These are phyloP conservation scores for Elsinoe fawcettii DNA, from an alignment of 2,329 filamentous ascomycete species.

Conservation along the genomic window DNA sequence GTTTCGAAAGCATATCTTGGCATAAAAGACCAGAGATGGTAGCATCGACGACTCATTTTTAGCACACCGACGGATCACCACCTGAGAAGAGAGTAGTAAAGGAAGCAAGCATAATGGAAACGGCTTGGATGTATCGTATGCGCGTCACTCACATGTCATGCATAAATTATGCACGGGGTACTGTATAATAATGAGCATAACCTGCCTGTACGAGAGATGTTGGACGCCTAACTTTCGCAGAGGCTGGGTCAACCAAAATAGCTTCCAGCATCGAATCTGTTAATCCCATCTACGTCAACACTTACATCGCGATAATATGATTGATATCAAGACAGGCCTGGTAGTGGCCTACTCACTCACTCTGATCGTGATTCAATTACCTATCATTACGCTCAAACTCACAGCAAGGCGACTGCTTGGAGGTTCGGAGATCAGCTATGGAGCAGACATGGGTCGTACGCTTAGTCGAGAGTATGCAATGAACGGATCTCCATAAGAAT, in stretches of 20 bases:
- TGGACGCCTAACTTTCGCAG: background rate
- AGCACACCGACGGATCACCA: too few species aligned
- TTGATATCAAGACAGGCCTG: background rate
- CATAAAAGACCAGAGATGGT: too few species aligned
- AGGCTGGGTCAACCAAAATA: background rate
- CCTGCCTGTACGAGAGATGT: background rate
- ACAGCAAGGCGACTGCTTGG: background rate
- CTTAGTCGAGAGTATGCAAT: background rate
- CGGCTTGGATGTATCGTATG: too few species aligned
- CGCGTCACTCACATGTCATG: too few species aligned
- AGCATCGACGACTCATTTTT: too few species aligned
- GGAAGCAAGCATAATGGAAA: too few species aligned
- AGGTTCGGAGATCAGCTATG: background rate
- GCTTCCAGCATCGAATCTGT: background rate
- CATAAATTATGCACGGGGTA: background rate
- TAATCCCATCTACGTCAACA: background rate
- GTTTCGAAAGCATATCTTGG: too few species aligned
- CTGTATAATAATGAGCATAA: background rate
- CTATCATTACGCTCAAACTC: background rate
- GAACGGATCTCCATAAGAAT: background rate
- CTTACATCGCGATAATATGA: background rate
- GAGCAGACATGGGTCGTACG: background rate
- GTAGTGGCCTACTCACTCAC: background rate
- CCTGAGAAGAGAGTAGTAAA: too few species aligned
- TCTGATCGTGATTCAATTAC: background rate